Conservation (phyloP, 495 filamentous ascomycete genomes). For the Aspergillus saccharolyticus region DNA sequence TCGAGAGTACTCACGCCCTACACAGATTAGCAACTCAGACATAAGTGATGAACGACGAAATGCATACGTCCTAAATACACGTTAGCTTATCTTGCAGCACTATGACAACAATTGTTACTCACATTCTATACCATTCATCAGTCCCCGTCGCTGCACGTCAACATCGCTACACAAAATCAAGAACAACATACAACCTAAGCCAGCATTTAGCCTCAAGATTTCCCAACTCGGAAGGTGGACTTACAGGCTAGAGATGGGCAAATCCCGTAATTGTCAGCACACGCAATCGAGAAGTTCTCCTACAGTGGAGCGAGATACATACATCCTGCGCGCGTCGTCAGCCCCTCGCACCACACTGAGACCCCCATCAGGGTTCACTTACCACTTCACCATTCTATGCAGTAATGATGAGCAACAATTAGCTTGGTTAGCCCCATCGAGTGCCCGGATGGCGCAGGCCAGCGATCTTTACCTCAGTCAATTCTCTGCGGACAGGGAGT, state of each 20-base stretch:
- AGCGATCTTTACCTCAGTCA: not conserved
- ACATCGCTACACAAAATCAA: not conserved
- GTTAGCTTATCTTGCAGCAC: not conserved
- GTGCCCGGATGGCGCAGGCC: not conserved
- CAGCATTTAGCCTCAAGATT: not conserved
- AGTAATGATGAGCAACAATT: conserved; percentile 4
- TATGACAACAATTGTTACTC: not conserved
- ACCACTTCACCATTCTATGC: conserved; percentile 13
- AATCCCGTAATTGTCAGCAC: not conserved
- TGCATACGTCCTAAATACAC: conserved; percentile 2
- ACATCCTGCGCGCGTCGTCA: conserved; percentile 7
- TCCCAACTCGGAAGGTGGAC: not conserved
- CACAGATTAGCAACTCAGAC: conserved; percentile 3
- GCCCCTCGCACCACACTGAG: not conserved
- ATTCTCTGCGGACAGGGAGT: not conserved
- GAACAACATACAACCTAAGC: conserved; percentile 7
- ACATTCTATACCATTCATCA: conserved; percentile 1
- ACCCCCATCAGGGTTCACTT: not conserved
- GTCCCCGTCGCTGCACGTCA: not conserved
- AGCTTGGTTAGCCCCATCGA: not conserved
- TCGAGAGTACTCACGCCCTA: conserved; percentile 7
- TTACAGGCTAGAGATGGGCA: not conserved
- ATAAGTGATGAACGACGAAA: not conserved
- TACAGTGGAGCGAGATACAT: not conserved
- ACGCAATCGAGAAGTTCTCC: not conserved